Base-by-base conservation (phyloP, 2,329 filamentous ascomycete species). In the Penicillium psychrosexuale region DNA sequence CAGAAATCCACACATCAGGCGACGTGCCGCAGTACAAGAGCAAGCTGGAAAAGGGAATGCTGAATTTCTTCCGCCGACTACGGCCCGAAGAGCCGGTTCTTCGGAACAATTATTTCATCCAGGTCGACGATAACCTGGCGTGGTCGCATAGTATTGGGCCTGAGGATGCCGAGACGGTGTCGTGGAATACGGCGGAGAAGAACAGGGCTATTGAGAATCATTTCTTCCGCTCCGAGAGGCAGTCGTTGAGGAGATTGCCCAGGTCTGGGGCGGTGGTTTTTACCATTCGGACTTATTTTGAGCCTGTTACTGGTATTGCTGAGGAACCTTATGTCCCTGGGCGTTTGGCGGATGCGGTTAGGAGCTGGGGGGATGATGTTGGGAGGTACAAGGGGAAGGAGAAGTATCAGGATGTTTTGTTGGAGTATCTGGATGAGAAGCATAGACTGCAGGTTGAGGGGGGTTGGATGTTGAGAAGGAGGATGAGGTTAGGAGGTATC, bases 61-160 rank as follows among this genome's bases (percentile, higher is more conserved):
- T 82, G 75, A 90, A 88, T 69, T 91, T 95, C 76, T 94, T 95
- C 76, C 79, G 83, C 0, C 77, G 90, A 0, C 71, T 94, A 0
- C 80, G 82, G 66, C 87, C 87, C 1, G 85, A 90, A 39, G 83
- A 84, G 42, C 81, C 85, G 0, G 82, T 88, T 24, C 63, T 84
- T 19, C 79, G 90, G 55, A 90, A 92, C 69, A 93, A 94, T 69
- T 95, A 94, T 73, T 95, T 95, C 76, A 82, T 95, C 59, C 90
- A 95, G 73, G 89, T 94, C 1, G 90, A 95, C 66, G 89, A 91
- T 53, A 74, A 81, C 5, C 77, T 96, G 1, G 78, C 87, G 0
- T 95, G 90, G 90, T 89, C 86, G 56, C 75, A 79, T 65, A 89
- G 84, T 64, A 92, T 95, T 61, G 90, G 90, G 0, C 64, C 75